Evolutionary conservation across 2,329 filamentous ascomycete genomes (phyloP), one percentile per base, ranked within the genome.

Genomic region (Aspergillus ruber): DNA sequence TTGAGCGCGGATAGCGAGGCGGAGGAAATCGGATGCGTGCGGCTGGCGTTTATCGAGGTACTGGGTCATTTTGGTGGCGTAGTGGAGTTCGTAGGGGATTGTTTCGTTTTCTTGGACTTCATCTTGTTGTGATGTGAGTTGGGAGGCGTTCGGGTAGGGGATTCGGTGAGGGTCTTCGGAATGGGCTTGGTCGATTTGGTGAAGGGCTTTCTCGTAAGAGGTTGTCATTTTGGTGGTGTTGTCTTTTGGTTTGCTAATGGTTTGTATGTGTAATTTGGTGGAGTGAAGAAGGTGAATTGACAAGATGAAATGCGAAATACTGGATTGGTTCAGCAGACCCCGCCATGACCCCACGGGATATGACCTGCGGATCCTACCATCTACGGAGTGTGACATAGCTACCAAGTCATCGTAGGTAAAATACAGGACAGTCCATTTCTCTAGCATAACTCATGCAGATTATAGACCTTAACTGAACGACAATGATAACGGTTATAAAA

Each of bases 21-120:
- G 81, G 46, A 95, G 75, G 20, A 80, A 69, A 1, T 84, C 82
- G 2, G 84, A 82, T 1, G 88, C 83, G 23, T 74, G 56, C 0
- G 86, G 82, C 7, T 70, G 69, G 52, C 83, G 80, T 13, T 76
- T 69, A 7, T 73, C 63, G 27, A 95, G 82, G 76, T 86, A 93
- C 27, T 73, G 70, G 44, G 85, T 88, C 85, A 90, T 90, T 67
- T 88, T 83, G 44, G 78, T 76, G 6, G 88, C 87, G 64, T 94
- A 94, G 71, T 89, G 83, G 1, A 91, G 81, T 69, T 94, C 89
- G 68, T 88, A 90, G 1, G 88, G 85, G 1, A 83, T 59, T 69
- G 62, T 50, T 46, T 74, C 68, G 48, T 72, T 60, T 23, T 74
- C 66, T 50, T 38, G 10, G 20, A 36, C 43, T 4, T 85, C 85